phyloP scores from a whole-genome alignment of 129 eudicot genomes.

The Daucus carota region DH1_v3.0 NC_030385.2:34896501-34897000 shows the following conservation, averaged over 20 bases:
- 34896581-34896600: slow-evolving; percentile 80
- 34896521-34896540: slow-evolving; percentile 78
- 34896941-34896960: slow-evolving; percentile 84
- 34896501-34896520: slow-evolving; percentile 95
- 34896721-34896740: slow-evolving; percentile 97
- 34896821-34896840: neutral
- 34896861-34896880: slow-evolving; percentile 90
- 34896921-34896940: slow-evolving; percentile 71
- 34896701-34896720: slow-evolving; percentile 86
- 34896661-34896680: slow-evolving; percentile 79
- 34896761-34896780: slow-evolving; percentile 1
- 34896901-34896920: slow-evolving; percentile 65
- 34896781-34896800: neutral
- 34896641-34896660: slow-evolving; percentile 83
- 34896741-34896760: slow-evolving; percentile 37
- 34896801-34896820: neutral
- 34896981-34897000: slow-evolving; percentile 74
- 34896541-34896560: slow-evolving; percentile 93
- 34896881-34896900: slow-evolving; percentile 99
- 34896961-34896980: slow-evolving; percentile 94
- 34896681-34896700: slow-evolving; percentile 81
- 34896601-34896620: slow-evolving; percentile 97
- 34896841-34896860: neutral
- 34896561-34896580: slow-evolving; percentile 72
- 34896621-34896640: slow-evolving; percentile 92